Percentiles rank a stretch among this genome's conserved stretches.
Conservation (phyloP, 2,329 filamentous ascomycete species). For the Fusarium floridanum region DNA sequence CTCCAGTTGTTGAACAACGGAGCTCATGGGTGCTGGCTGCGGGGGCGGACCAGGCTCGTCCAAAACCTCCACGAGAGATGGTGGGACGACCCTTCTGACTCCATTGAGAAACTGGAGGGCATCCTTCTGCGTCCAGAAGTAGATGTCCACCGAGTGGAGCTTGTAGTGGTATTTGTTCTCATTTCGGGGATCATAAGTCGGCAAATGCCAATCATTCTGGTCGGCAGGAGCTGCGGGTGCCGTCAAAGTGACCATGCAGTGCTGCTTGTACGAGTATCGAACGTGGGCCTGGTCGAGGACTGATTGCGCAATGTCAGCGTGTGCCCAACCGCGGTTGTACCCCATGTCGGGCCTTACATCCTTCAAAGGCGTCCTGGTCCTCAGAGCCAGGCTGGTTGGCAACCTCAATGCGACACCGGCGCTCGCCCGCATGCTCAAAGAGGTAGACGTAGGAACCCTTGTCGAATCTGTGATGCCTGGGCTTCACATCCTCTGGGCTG, state of each 20-base stretch:
- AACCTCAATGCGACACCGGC: conserved; percentile 78
- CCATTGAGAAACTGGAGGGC: conserved; percentile 78
- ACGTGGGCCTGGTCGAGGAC: conserved; percentile 75
- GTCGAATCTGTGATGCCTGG: conserved; percentile 84
- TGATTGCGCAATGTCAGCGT: conserved; percentile 51
- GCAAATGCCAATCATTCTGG: conserved; percentile 79
- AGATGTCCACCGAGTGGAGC: conserved; percentile 80
- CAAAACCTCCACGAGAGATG: conserved; percentile 70
- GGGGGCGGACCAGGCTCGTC: conserved; percentile 71
- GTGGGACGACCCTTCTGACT: conserved; percentile 73
- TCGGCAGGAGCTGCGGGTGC: conserved; percentile 66
- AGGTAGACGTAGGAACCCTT: conserved; percentile 85
- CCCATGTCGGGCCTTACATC: conserved; percentile 67
- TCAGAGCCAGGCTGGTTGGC: conserved; percentile 81
- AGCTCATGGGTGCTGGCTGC: conserved; percentile 67
- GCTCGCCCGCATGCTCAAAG: conserved; percentile 78
- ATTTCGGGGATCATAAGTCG: conserved; percentile 78
- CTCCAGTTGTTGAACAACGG: conserved; percentile 81
- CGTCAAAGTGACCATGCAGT: conserved; percentile 76
- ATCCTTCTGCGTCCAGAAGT: conserved; percentile 83
- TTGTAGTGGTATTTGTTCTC: conserved; percentile 85
- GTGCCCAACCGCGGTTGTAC: conserved; percentile 17
- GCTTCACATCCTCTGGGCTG: conserved; percentile 72
- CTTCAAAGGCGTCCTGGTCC: conserved; percentile 84
- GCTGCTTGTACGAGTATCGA: conserved; percentile 80